Evolutionary conservation across 2,329 filamentous ascomycete species (phyloP), one percentile per base, ranked within the genome.

Genomic region (Talaromyces sp.): DNA sequence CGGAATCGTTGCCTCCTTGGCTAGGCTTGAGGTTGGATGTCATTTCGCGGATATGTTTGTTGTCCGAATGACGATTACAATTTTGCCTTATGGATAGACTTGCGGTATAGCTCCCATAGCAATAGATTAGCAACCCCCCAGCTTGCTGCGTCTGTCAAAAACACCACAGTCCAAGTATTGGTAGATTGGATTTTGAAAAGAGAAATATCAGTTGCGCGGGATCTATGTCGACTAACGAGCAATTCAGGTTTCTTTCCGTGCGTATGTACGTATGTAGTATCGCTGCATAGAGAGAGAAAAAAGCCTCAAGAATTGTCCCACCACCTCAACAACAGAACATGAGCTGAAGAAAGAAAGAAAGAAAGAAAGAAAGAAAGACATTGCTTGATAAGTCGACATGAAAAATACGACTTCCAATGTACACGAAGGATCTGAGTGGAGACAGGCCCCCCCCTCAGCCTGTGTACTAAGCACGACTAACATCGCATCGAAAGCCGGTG

Each of bases 401-500:
- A 23, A 28, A 28, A 48, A 48, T 48, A 48, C 21, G 44, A 48
- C 44, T 48, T 28, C n/a, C 23, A 14, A 28, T n/a, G 21, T 16
- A 28, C 7, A 48, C 23, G 23, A 31, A 50, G 46, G 23, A 50
- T 31, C 25, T n/a, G n/a, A 21, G 46, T 31, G 46, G 46, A 50
- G 46, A 50, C 14, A 50, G 14, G 8, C 14, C 12, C 35, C 44
- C 25, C 28, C 46, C 14, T 40, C 16, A 50, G 23, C 23, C 46
- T 50, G 31, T 39, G 16, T 28, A 16, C 14, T 23, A 14, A 12
- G 14, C 6, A 4, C 8, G 7, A 9, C 5, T 39, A 25, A 31
- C 31, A 35, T 54, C 50, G 50, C 50, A 54, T 35, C 31, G 50
- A 54, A 54, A 52, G 48, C 48, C 48, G 48, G n/a, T 18, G 23